A percentile compares a stretch with the other conserved stretches of the same genome.
Evolutionary conservation across 129 eudicot genomes (phyloP).

Genomic region (Helianthus tuberosus): DNA sequence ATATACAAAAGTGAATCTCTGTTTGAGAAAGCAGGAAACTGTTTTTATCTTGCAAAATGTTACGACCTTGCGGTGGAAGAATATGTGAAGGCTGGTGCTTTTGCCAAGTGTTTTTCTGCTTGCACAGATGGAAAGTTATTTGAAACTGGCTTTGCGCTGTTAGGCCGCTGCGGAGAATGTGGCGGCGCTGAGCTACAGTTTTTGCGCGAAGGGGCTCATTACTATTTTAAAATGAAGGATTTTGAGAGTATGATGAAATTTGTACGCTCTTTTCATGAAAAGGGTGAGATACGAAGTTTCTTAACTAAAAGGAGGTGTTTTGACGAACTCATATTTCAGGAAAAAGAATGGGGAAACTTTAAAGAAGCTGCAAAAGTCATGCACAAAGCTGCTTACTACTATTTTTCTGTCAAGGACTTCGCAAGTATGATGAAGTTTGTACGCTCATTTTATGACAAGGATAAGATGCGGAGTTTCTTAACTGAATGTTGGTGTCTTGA

Average conservation of each 20-base stretch:
- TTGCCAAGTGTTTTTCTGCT: constrained; percentile 53
- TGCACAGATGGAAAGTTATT: constrained; percentile 51
- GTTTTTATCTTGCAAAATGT: constrained; percentile 38
- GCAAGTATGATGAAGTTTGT: constrained; percentile 54
- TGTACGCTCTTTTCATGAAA: constrained; percentile 47
- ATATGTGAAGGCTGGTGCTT: constrained; percentile 46
- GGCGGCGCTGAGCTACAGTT: constrained; percentile 25
- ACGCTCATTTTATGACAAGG: constrained; percentile 44
- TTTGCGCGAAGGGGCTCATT: constrained; percentile 46
- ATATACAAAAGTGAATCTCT: constrained; percentile 13
- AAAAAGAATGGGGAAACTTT: constrained; percentile 59
- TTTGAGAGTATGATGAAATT: constrained; percentile 45
- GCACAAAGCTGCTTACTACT: constrained; percentile 46
- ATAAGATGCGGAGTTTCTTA: constrained; percentile 40
- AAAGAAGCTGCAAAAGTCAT: constrained; percentile 50
- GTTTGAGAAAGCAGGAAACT: constrained; percentile 34
- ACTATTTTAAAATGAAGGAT: constrained; percentile 40
- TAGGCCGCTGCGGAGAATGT: constrained; percentile 38
- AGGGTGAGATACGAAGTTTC: constrained; percentile 39
- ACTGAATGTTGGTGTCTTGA: constrained; percentile 34
- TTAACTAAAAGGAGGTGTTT: constrained; percentile 34
- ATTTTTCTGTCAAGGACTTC: constrained; percentile 28
- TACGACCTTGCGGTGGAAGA: constrained; percentile 51
- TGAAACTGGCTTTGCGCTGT: constrained; percentile 43
- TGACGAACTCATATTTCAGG: constrained; percentile 56